Base-by-base conservation (phyloP, 768 basidiomycete genomes). In the Tricholoma saponaceum region DNA sequence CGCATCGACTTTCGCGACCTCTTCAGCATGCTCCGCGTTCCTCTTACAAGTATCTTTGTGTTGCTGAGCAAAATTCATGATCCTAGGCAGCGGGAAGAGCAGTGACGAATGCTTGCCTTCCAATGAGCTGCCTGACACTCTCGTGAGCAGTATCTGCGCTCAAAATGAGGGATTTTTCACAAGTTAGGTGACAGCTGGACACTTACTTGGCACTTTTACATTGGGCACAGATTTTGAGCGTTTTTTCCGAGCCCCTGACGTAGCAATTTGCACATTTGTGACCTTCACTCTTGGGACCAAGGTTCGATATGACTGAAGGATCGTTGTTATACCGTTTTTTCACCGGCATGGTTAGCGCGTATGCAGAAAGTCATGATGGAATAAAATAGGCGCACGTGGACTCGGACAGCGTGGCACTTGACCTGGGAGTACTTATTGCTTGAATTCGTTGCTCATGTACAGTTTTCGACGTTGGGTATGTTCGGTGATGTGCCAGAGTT, bases 101-200 rank as follows among this genome's bases (percentile, higher is more conserved):
- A 7, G 12, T 18, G 30, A 4, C 5, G 44, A n/a, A 41, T 23
- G 54, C 60, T 49, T 26, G 57, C 62, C 57, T 50, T 55, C 59
- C 59, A 63, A 51, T 66, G 58, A 28, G 52, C 56, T 5, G 52
- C 50, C 46, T 66, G 64, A 23, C 62, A 63, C 7, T 58, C 57
- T 14, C 51, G 50, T 10, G 62, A 63, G 26, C 62, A 63, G 25
- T 62, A 66, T 28, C 64, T 66, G 20, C 12, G 18, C 1, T 18
- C 18, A 41, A 41, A 22, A 22, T 43, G 18, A 43, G 20, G 12
- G 5, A 20, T 10, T 22, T 18, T 18, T 43, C 41, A 10, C 18
- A 20, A 16, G 7, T 7, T 20, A 22, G 9, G 6, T 4, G 4
- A 14, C 13, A 35, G 7, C 39, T 41, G 5, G 39, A 20, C 16